These are phyloP conservation scores for Simplicillium sp. DNA, from an alignment of 2,329 filamentous ascomycete species.

Conservation along the genomic window DNA sequence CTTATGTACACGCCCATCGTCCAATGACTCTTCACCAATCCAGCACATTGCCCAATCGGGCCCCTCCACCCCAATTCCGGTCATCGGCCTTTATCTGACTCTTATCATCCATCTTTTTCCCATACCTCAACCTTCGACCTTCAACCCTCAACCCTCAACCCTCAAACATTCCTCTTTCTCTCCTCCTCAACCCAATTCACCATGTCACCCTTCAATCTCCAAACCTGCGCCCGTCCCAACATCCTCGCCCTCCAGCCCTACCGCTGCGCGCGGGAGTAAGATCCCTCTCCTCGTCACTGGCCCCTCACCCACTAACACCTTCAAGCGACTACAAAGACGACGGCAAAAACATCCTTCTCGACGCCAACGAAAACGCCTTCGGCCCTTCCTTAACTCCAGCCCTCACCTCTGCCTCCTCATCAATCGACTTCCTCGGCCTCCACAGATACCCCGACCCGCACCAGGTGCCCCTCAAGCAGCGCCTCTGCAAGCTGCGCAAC, in stretches of 20 bases:
- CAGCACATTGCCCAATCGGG: no score
- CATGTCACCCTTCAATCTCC: slow-evolving; percentile 61
- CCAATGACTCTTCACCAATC: no score
- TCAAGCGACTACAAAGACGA: slow-evolving; percentile 95
- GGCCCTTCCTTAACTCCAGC: slow-evolving; percentile 64
- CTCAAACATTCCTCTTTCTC: neutral
- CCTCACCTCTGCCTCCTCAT: slow-evolving; percentile 29
- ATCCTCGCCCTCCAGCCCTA: slow-evolving; percentile 71
- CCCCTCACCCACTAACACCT: slow-evolving; percentile 1
- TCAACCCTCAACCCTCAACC: neutral
- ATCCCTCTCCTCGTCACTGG: slow-evolving; percentile 12
- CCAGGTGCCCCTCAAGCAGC: slow-evolving; percentile 76
- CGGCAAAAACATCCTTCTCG: slow-evolving; percentile 88
- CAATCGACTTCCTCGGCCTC: slow-evolving; percentile 66
- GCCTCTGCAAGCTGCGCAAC: slow-evolving; percentile 80
- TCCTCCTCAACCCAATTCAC: slow-evolving; percentile 6
- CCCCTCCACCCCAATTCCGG: slow-evolving; percentile 1
- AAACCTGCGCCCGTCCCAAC: slow-evolving; percentile 67
- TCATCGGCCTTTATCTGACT: neutral
- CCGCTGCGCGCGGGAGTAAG: slow-evolving; percentile 73
- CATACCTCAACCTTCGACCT: neutral
- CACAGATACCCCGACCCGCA: slow-evolving; percentile 97
- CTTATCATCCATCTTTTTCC: neutral
- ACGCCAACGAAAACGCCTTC: slow-evolving; percentile 96
- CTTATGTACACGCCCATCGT: no score